Evolutionary conservation across 129 eudicot species (phyloP).

Genomic region (Rutidosis leptorrhynchoides): DNA sequence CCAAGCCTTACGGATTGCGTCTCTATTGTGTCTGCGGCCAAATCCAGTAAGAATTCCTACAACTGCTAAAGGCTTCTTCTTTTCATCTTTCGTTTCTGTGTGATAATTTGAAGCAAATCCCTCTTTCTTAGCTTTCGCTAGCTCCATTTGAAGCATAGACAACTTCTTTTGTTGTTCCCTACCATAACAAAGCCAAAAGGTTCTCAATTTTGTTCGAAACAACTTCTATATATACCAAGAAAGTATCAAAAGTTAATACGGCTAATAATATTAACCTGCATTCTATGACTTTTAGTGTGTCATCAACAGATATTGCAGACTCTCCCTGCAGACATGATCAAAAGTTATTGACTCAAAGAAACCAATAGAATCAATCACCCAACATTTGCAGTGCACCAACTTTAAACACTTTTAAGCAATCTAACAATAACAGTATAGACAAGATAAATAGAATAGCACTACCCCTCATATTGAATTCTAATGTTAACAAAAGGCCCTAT

Average conservation of each 20-base stretch:
- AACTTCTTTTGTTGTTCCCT: slow-evolving; percentile 74
- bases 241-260: background rate
- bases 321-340: slow-evolving; percentile 46
- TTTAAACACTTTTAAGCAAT: background rate
- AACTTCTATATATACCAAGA: background rate
- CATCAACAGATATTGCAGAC: slow-evolving; percentile 68
- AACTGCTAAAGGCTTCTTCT: slow-evolving; percentile 72
- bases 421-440: background rate
- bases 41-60: slow-evolving; percentile 71
- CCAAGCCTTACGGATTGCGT: slow-evolving; percentile 93
- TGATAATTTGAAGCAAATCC: slow-evolving; percentile 55
- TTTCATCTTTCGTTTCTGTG: slow-evolving; percentile 38
- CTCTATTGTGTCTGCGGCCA: slow-evolving; percentile 74
- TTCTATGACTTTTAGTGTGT: slow-evolving; percentile 58
- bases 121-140: slow-evolving; percentile 60
- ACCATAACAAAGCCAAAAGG: background rate
- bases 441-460: background rate
- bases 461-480: too few relatives aligned
- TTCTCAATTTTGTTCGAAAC: slow-evolving; percentile 15
- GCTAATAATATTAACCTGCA: slow-evolving; percentile 54
- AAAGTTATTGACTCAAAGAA: slow-evolving; percentile 6
- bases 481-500: too few relatives aligned
- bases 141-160: slow-evolving; percentile 61
- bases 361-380: background rate
- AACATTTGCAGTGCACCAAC: background rate